Base-by-base conservation (phyloP, 805 yeast genomes). In the Yamadazyma philogaea region DNA sequence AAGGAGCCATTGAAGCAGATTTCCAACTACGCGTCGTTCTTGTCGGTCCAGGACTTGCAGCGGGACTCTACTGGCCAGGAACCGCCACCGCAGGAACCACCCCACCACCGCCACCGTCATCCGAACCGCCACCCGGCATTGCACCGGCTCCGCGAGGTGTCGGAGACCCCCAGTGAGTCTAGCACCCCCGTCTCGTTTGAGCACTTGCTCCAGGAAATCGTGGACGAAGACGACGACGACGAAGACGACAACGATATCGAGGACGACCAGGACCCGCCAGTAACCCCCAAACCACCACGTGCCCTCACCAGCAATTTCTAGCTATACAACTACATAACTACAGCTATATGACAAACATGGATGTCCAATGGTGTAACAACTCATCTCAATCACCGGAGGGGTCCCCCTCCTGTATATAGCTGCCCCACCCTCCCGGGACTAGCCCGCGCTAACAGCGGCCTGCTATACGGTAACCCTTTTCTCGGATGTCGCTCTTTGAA, bases 401-500 rank as follows among this genome's bases (percentile, higher is more conserved):
- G n/a, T n/a, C n/a, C n/a, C n/a, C n/a, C n/a, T n/a, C n/a, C n/a
- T n/a, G n/a, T n/a, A n/a, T n/a, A n/a, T n/a, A n/a, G n/a, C n/a
- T n/a, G n/a, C n/a, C n/a, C n/a, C n/a, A n/a, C n/a, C n/a, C n/a
- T n/a, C n/a, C n/a, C n/a, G n/a, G n/a, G n/a, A n/a, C n/a, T n/a
- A 24, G 12, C 8, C 28, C 28, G 28, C 28, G 28, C 28, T 24
- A 11, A 24, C 28, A n/a, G n/a, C 28, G 12, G 28, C 8, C 28
- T 4, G 12, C 12, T 24, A 24, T 24, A 24, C n/a, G n/a, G n/a
- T n/a, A 15, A 34, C 7, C 12, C 6, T 7, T 8, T 8, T 15
- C 26, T 16, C 15, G 40, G 10, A 76, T 77, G 82, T 72, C 79
- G 32, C 72, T 77, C 54, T 70, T 77, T 46, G 79, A 73, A 44